Percentiles rank a stretch among this genome's conserved stretches.
phyloP scores from a whole-genome alignment of 2,329 filamentous ascomycete genomes.

The Pseudocercospora crystallina region DNA sequence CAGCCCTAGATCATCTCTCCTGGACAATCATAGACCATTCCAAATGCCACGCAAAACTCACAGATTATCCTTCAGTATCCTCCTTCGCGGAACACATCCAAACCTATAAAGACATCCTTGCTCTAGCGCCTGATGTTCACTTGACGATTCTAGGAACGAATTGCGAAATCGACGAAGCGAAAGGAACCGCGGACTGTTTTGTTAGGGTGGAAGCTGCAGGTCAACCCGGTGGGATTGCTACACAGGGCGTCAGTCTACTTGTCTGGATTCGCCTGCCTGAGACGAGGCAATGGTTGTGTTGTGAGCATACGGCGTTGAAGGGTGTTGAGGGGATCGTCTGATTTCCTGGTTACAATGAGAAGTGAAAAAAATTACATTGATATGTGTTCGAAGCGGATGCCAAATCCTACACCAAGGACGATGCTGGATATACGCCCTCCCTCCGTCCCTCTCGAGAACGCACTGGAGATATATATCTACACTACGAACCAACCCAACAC shows the following conservation, averaged over 20 bases:
- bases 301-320: conserved; percentile 13
- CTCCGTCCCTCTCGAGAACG: too few relatives aligned
- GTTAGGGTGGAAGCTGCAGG: conserved; percentile 9
- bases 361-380: too few relatives aligned
- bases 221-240: conserved; percentile 12
- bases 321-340: conserved; percentile 12
- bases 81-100: conserved; percentile 15
- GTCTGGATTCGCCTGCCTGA: conserved; percentile 6
- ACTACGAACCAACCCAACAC: too few relatives aligned
- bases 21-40: conserved; percentile 10
- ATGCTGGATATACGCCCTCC: too few relatives aligned
- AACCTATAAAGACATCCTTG: conserved; percentile 9
- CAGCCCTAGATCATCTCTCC: not conserved
- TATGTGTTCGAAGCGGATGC: too few relatives aligned
- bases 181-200: conserved; percentile 12
- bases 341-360: too few relatives aligned
- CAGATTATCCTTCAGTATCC: conserved; percentile 4
- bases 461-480: too few relatives aligned
- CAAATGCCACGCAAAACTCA: conserved; percentile 8
- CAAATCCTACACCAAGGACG: too few relatives aligned
- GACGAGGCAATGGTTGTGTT: conserved; percentile 11
- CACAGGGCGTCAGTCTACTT: conserved; percentile 13
- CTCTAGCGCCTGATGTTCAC: conserved; percentile 8
- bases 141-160: conserved; percentile 7
- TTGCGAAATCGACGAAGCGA: conserved; percentile 6